Evolutionary conservation across 768 basidiomycete species (phyloP).

Genomic region (Psilocybe cyanescens): DNA sequence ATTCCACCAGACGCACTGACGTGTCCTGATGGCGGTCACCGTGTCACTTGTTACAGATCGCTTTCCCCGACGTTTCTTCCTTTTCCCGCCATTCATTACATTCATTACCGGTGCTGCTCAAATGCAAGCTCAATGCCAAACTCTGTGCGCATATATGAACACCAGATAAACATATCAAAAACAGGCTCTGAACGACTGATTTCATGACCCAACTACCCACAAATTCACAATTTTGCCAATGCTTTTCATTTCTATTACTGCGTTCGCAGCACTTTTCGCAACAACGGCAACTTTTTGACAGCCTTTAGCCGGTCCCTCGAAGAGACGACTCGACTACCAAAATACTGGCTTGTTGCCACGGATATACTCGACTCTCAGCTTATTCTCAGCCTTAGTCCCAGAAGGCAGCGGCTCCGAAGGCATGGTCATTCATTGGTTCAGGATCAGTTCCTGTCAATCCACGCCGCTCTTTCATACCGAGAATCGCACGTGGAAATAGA

Average conservation of each 20-base stretch:
- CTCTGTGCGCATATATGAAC: not conserved
- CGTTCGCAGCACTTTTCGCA: not conserved
- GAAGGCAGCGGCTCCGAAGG: conserved; percentile 4
- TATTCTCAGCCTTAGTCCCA: not conserved
- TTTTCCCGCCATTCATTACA: conserved; percentile 5
- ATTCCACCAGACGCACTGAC: conserved; percentile 18
- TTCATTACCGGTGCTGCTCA: not conserved
- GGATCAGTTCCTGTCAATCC: not conserved
- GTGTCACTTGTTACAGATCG: conserved; percentile 11
- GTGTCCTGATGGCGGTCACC: conserved; percentile 23
- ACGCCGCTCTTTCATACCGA: not conserved
- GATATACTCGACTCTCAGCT: not conserved
- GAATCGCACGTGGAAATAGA: conserved; percentile 3
- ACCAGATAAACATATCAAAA: too few species aligned
- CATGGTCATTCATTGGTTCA: not conserved
- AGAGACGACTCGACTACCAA: conserved; percentile 12
- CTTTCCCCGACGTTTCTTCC: conserved; percentile 17
- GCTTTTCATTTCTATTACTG: not conserved
- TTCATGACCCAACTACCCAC: not conserved
- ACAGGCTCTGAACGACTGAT: too few species aligned
- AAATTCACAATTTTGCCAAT: not conserved
- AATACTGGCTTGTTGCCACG: conserved; percentile 20
- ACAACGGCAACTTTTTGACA: conserved; percentile 1
- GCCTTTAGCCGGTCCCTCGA: not conserved
- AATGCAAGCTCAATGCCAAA: not conserved